Percentiles rank a stretch among this genome's conserved stretches.
phyloP scores from a whole-genome alignment of 345 rosid species.

The Psidium guajava region DNA sequence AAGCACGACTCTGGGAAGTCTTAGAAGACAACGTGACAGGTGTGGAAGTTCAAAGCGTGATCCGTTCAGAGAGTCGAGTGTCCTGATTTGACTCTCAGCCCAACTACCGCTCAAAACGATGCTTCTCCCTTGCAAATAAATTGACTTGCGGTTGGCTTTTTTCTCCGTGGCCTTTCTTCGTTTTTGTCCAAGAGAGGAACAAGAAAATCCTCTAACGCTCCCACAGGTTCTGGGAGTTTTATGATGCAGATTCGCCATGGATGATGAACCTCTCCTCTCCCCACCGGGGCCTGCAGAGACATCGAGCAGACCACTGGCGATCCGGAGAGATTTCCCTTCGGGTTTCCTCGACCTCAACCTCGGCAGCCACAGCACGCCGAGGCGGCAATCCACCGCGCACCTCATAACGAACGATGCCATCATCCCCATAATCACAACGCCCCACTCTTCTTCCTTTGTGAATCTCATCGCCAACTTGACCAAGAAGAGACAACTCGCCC shows the following conservation, averaged over 20 bases:
- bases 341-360: constrained; percentile 18
- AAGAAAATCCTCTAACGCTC: not conserved
- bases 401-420: constrained; percentile 20
- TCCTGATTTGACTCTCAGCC: not conserved
- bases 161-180: no score
- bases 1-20: not conserved
- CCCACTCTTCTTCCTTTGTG: constrained; percentile 18
- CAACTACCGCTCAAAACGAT: not conserved
- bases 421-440: constrained; percentile 23
- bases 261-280: constrained; percentile 28
- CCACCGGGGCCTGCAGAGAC: constrained; percentile 3
- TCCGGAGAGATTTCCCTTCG: constrained; percentile 12
- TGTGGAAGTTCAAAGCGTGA: not conserved
- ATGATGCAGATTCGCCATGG: constrained; percentile 15
- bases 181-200: not conserved
- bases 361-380: constrained; percentile 4
- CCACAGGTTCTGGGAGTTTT: not conserved
- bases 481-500: constrained; percentile 19
- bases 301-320: constrained; percentile 1
- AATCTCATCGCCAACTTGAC: constrained; percentile 36
- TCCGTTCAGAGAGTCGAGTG: not conserved
- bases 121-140: not conserved
- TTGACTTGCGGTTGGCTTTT: constrained; percentile 7
- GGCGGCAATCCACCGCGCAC: constrained; percentile 25
- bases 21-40: not conserved